Conservation (phyloP, 1,139 yeast genomes). For the Yamadazyma triangularis region DNA sequence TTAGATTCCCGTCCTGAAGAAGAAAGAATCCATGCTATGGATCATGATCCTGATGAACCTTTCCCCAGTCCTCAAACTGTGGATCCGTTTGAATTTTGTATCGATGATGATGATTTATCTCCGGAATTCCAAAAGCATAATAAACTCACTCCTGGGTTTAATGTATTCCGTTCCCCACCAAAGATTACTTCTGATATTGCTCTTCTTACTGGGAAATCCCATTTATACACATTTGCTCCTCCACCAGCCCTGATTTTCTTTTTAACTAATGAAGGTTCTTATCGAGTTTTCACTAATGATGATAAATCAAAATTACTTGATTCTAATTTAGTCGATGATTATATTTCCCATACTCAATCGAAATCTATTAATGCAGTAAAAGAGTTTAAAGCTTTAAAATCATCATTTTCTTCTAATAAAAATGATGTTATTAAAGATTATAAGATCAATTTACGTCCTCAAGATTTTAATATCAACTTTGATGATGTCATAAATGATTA, state of each 20-base stretch:
- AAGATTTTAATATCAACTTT: conserved; percentile 23
- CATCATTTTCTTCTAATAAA: conserved; percentile 16
- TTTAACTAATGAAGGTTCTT: conserved; percentile 30
- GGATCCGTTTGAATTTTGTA: conserved; percentile 23
- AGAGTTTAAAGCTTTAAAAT: conserved; percentile 21
- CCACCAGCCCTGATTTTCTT: conserved; percentile 40
- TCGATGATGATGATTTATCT: conserved; percentile 18
- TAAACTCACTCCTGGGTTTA: conserved; percentile 41
- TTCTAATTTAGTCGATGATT: conserved; percentile 19
- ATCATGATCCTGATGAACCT: conserved; percentile 4
- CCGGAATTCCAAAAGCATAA: conserved; percentile 19
- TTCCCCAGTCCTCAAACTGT: conserved; percentile 7
- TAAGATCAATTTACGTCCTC: conserved; percentile 22
- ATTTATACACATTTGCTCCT: conserved; percentile 40
- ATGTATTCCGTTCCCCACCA: conserved; percentile 29
- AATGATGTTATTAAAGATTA: conserved; percentile 23
- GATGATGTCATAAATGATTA: conserved; percentile 17
- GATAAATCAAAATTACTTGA: conserved; percentile 7
- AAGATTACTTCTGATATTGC: conserved; percentile 28
- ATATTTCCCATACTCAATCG: conserved; percentile 9
- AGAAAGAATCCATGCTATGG: conserved; percentile 11
- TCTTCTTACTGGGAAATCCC: conserved; percentile 40
- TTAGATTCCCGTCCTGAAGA: conserved; percentile 26
- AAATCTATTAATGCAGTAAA: conserved; percentile 18
- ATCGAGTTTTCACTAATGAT: conserved; percentile 17